Evolutionary conservation across 306 rosid species (phyloP), one percentile per base, ranked within the genome.

Genomic region (Hippophae gyantsensis): DNA sequence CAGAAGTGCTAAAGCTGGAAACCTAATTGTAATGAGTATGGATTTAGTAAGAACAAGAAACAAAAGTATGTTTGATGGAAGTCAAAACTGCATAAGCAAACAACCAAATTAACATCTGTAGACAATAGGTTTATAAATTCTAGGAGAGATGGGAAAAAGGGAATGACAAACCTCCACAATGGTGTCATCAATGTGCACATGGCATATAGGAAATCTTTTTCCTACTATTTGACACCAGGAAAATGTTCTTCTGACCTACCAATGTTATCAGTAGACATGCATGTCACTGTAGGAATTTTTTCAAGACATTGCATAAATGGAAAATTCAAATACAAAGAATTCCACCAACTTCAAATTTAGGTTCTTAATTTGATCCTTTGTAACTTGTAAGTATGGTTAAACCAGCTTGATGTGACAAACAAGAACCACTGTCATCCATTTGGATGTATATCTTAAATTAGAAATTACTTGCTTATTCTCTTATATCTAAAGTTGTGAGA

Each of bases 181-280:
- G 43, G 54, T 68, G 74, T 76, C 85, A 52, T 79, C 81, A 54
- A 90, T 13, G 55, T 83, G 95, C 65, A 90, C 94, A 56, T 82
- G 97, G 64, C 97, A 90, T 75, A 87, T 90, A 42, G 97, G 97
- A 73, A 87, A 90, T 61, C 89, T 69, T 73, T 64, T 87, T 45
- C 97, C 97, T 67, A 87, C 84, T 63, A 87, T 81, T 72, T 84
- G 84, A 81, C 94, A 84, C 89, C 96, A 81, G 10, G 89, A 70
- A 83, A 90, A 90, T 52, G 85, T 51, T 81, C 72, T 83, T 70
- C 54, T 70, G 70, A 90, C 94, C 97, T 87, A 75, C 43, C 54
- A 61, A 69, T 42, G 13, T 50, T 60, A 58, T 56, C 64, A 64
- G 60, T 25, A 66, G 25, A 54, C 68, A 32, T 73, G 43, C 61